These are phyloP conservation scores for Penicillium pancosmium DNA, from an alignment of 495 filamentous ascomycete species.

Conservation along the genomic window DNA sequence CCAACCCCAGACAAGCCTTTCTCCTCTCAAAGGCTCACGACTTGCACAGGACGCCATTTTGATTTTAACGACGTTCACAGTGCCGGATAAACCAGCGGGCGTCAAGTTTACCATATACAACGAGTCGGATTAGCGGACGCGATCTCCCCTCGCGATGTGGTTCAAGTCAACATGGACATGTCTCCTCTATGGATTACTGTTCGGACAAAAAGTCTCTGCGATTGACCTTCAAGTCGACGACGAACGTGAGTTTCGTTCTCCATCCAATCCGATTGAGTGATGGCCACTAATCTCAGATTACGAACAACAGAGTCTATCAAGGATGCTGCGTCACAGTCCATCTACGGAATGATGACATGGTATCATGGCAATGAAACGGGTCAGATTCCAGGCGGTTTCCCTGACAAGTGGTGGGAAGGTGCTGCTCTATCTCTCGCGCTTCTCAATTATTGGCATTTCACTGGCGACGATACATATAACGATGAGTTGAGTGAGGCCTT, in stretches of 20 bases:
- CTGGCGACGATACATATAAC: slow-evolving; percentile 70
- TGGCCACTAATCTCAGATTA: background rate
- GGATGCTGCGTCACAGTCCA: slow-evolving; percentile 18
- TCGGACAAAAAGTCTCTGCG: slow-evolving; percentile 1
- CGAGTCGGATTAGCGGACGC: background rate
- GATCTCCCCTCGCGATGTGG: background rate
- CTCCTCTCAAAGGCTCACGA: background rate
- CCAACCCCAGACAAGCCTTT: background rate
- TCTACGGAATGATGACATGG: slow-evolving; percentile 20
- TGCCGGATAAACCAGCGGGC: background rate
- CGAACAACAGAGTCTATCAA: slow-evolving; percentile 19
- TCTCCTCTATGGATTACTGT: background rate
- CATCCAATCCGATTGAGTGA: background rate
- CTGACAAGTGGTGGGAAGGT: slow-evolving; percentile 64
- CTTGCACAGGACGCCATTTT: background rate
- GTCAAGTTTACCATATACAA: background rate
- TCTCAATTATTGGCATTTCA: slow-evolving; percentile 75
- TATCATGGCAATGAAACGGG: slow-evolving; percentile 27
- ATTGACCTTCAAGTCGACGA: background rate
- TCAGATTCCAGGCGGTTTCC: slow-evolving; percentile 23
- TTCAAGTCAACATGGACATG: slow-evolving; percentile 2
- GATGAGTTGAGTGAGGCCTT: slow-evolving; percentile 58
- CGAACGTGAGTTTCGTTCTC: background rate
- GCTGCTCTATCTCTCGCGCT: slow-evolving; percentile 66
- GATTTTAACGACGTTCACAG: background rate